Evolutionary conservation across 106 monocot species (phyloP).

Genomic region (Gastrodia elata): DNA sequence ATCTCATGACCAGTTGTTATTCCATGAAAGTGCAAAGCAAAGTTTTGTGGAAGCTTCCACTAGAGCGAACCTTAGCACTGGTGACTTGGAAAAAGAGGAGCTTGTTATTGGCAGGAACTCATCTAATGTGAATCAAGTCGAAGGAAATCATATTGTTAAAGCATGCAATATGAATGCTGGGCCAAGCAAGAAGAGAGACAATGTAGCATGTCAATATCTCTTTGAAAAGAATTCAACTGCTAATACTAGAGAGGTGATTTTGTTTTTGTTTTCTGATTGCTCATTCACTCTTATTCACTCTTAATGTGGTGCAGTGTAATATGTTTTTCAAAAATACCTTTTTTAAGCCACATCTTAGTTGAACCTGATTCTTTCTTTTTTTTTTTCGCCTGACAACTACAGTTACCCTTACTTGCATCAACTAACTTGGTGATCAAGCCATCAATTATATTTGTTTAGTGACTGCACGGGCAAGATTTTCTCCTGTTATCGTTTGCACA

Average conservation of each 20-base stretch:
- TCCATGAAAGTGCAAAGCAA: neutral
- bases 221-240: neutral
- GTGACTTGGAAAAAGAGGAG: neutral
- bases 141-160: neutral
- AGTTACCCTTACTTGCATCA: neutral
- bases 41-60: neutral
- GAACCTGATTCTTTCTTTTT: neutral
- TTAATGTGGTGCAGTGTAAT: neutral
- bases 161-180: neutral
- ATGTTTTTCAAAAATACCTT: neutral
- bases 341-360: neutral
- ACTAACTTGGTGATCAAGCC: neutral
- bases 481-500: neutral
- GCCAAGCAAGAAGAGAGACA: neutral
- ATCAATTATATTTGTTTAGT: neutral
- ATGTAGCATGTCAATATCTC: neutral
- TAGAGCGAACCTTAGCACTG: neutral
- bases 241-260: conserved; percentile 1
- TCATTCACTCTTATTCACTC: neutral
- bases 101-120: neutral
- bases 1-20: neutral
- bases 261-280: neutral
- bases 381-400: neutral
- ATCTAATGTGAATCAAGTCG: neutral
- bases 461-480: neutral